Conservation (phyloP, 805 yeast species). For the Pichia gijzeniarum region DNA sequence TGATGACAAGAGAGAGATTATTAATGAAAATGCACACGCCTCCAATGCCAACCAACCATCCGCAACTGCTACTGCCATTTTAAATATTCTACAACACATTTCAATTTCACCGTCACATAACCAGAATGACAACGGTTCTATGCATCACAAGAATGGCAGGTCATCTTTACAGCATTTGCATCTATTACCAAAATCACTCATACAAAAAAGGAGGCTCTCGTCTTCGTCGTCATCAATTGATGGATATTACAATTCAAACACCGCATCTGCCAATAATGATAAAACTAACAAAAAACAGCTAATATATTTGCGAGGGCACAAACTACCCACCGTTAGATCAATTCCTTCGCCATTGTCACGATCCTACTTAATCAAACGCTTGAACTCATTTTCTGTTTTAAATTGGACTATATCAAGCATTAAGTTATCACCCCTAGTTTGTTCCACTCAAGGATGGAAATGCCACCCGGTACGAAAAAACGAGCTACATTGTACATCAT, state of each 20-base stretch:
- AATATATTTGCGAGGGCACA: conserved; percentile 6
- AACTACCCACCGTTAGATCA: conserved; percentile 1
- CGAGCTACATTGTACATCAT: conserved; percentile 29
- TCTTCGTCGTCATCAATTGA: conserved; percentile 21
- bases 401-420: conserved; percentile 39
- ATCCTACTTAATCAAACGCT: conserved; percentile 32
- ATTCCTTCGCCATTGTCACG: conserved; percentile 12
- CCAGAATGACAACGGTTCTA: background rate
- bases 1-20: background rate
- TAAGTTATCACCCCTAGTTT: conserved; percentile 38
- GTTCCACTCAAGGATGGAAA: conserved; percentile 50
- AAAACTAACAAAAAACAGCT: conserved; percentile 7
- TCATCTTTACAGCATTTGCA: conserved; percentile 9
- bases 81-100: conserved; percentile 13
- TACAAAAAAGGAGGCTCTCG: conserved; percentile 10
- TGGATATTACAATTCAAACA: conserved; percentile 4
- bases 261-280: conserved; percentile 1
- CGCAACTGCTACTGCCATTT: conserved; percentile 11
- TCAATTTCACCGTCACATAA: conserved; percentile 10
- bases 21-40: background rate
- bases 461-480: conserved; percentile 33
- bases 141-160: background rate
- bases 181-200: conserved; percentile 5
- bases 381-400: conserved; percentile 37
- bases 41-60: background rate